Base-by-base conservation (phyloP, 345 rosid species). In the Arabidopsis suecica region DNA sequence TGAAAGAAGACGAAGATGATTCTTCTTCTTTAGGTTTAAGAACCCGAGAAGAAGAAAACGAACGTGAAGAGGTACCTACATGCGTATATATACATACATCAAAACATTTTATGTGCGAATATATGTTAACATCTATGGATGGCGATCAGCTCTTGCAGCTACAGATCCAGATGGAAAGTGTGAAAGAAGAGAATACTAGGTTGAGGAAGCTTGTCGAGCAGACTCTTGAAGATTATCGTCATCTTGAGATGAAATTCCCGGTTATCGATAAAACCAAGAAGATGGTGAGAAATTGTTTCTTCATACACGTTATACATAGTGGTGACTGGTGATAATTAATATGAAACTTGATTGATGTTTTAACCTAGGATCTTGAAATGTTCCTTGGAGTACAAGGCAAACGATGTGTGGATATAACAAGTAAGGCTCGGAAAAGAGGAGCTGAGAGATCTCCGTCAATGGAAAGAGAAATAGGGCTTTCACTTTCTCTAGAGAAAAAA, bases 181-280 rank as follows among this genome's bases (percentile, higher is more conserved):
- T 78, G 36, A 78, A 61, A 78, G 65, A 72, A 78, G 81, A 78
- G 59, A 78, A 78, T 51, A 60, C 51, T 49, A 67, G 59, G 64
- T 30, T 78, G 22, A 78, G 73, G 65, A 78, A 72, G 28, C 81
- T 78, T 59, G 73, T 78, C 28, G 78, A 78, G 62, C n/a, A 78
- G 62, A 78, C 69, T 9, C 73, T 78, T 51, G 69, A 78, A 72
- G 74, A 72, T 51, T 78, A 72, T 66, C 78, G 64, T 18, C 78
- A 66, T 63, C 81, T 78, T 4, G 81, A 78, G 69, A 78, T 72
- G 78, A 72, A 72, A 72, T 61, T 78, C 38, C 81, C 81, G 3
- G 48, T 71, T 64, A 56, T 38, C 11, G 41, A 71, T 53, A 51
- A 53, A 44, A 60, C 78, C 33, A 60, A 72, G 25, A 72, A 72